Evolutionary conservation across 129 eudicot species (phyloP).

Genomic region (Rutidosis leptorrhynchoides): DNA sequence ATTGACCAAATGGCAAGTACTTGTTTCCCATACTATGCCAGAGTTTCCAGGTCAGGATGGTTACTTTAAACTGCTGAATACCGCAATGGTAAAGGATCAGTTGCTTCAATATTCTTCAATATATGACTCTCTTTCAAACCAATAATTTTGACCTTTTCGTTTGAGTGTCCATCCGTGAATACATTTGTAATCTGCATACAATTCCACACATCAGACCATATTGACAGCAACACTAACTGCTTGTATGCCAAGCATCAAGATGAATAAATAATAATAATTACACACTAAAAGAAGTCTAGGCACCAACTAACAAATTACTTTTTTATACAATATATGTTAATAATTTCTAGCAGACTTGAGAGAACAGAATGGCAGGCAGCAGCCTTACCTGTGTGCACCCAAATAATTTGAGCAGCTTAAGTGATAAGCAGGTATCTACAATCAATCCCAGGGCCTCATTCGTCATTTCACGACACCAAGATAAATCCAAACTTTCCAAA

Average conservation of each 20-base stretch:
- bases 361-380: not conserved
- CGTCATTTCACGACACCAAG: conserved; percentile 81
- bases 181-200: conserved; percentile 55
- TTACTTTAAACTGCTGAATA: conserved; percentile 42
- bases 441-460: conserved; percentile 85
- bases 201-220: not conserved
- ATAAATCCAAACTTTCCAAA: conserved; percentile 60
- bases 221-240: not conserved
- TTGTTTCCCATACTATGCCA: too few species aligned
- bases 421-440: conserved; percentile 70
- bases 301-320: too few species aligned
- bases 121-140: conserved; percentile 66
- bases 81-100: conserved; percentile 48
- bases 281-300: too few species aligned
- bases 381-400: conserved; percentile 88
- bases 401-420: conserved; percentile 64
- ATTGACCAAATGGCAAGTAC: too few species aligned
- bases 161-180: conserved; percentile 73
- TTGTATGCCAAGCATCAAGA: not conserved
- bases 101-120: conserved; percentile 49
- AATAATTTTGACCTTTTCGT: conserved; percentile 47
- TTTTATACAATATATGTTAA: not conserved
- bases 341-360: not conserved
- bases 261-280: not conserved
- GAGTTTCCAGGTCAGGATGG: not conserved